Base-by-base conservation (phyloP, 306 rosid genomes). In the Citrullus amarus region DNA sequence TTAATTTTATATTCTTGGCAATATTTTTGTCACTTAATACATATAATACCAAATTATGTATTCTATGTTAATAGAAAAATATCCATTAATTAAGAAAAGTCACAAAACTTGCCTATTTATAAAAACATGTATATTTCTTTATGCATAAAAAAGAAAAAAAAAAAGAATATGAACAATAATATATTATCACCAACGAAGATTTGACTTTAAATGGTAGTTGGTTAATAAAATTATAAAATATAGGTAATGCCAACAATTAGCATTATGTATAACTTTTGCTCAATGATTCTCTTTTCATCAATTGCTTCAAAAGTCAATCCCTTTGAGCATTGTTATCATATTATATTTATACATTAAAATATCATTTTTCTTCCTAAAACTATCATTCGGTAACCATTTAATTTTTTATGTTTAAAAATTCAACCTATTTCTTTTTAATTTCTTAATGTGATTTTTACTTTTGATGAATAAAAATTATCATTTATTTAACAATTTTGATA, bases 201-300 rank as follows among this genome's bases (percentile, higher is more conserved):
- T 63, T 63, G 70, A 63, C 70, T 63, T 32, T 63, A 14, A 60
- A 34, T 62, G 72, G 20, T 38, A 8, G 46, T 66, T 34, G 25
- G 72, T 38, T 79, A 39, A 75, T 9, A 15, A 25, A 59, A 61
- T 25, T 6, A 59, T 20, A 13, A 63, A 36, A 43, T 55, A 73
- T 11, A 65, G 43, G 58, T 39, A 78, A 63, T 53, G 69, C 80
- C 30, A 78, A 65, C 48, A 65, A 65, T 65, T 36, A 65, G 50
- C 72, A 65, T 65, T 38, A 36, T 65, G n/a, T 13, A 18, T 15
- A 63, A 63, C 22, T 63, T 61, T 61, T 63, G 6, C 34, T 63
- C 70, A 63, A 63, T 63, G 25, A 30, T 63, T 8, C 68, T 61
- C 6, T 63, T 15, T 63, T 63, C 6, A 30, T 36, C 44, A 66